Evolutionary conservation across 1,284 basidiomycete genomes (phyloP).

Genomic region (Rhodotorula sp.): DNA sequence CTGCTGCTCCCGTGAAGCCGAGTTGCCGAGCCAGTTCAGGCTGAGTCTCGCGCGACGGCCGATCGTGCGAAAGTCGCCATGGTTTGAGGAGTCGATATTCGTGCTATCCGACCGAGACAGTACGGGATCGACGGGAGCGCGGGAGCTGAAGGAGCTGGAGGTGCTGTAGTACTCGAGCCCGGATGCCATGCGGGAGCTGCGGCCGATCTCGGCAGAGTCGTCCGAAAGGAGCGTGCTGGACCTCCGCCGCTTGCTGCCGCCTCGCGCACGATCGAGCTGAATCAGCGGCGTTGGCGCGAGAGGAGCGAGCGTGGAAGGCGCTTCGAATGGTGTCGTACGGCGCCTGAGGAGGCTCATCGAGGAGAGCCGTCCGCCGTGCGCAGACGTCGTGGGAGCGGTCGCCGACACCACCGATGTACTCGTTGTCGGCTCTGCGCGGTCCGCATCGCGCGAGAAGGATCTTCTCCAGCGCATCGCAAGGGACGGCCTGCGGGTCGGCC

Average conservation of each 20-base stretch:
- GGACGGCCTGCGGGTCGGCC: too few relatives aligned
- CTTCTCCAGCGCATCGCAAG: not conserved
- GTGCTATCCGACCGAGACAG: too few relatives aligned
- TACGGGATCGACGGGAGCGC: too few relatives aligned
- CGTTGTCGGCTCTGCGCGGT: not conserved
- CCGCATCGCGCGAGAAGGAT: slow-evolving; percentile 11
- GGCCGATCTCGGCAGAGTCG: not conserved
- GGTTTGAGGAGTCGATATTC: not conserved
- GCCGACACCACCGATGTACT: not conserved
- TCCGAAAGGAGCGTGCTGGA: slow-evolving; percentile 4
- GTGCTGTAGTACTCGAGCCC: not conserved
- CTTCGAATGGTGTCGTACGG: not conserved
- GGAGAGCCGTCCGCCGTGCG: not conserved
- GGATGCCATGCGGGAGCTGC: not conserved
- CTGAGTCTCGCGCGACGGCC: not conserved
- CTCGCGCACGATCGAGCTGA: not conserved
- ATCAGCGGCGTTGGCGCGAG: not conserved
- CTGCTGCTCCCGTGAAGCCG: not conserved
- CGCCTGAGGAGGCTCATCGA: not conserved
- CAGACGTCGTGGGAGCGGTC: not conserved
- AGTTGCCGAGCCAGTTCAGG: not conserved
- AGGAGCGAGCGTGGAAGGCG: not conserved
- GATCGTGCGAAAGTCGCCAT: not conserved
- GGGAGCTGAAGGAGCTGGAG: not conserved
- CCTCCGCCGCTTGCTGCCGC: slow-evolving; percentile 6